Percentiles rank a stretch among this genome's conserved stretches.
Evolutionary conservation across 2,329 filamentous ascomycete genomes (phyloP).

Genomic region (Colletotrichum graminicola): DNA sequence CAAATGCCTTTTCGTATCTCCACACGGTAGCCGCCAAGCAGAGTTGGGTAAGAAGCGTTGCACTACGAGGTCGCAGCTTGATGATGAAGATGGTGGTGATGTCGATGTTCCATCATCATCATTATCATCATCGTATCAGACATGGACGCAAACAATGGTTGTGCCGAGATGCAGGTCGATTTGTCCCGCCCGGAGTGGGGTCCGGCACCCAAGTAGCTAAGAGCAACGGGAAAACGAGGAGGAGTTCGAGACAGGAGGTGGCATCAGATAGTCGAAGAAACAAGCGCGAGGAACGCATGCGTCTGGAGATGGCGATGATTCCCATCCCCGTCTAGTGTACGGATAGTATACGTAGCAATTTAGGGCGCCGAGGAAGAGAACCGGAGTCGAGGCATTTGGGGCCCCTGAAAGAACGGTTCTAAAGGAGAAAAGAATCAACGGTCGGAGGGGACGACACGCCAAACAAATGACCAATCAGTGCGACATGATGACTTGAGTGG

Average conservation of each 20-base stretch:
- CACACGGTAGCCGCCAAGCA: constrained; percentile 22
- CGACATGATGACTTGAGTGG: not conserved
- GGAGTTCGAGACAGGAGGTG: constrained; percentile 6
- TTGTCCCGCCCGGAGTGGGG: not conserved
- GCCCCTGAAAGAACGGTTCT: constrained; percentile 19
- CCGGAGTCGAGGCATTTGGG: constrained; percentile 6
- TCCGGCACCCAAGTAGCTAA: not conserved
- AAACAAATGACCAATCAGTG: constrained; percentile 24
- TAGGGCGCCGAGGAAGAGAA: constrained; percentile 13
- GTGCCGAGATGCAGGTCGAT: not conserved
- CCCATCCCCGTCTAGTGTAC: not conserved
- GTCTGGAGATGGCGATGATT: not conserved
- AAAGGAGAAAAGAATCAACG: constrained; percentile 26
- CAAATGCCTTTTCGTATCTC: constrained; percentile 15
- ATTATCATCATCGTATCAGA: not conserved
- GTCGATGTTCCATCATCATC: not conserved
- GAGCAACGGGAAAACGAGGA: not conserved
- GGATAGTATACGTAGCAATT: not conserved
- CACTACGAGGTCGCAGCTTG: constrained; percentile 28
- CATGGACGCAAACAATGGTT: constrained; percentile 19
- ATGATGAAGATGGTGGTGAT: not conserved
- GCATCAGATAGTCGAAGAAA: constrained; percentile 24
- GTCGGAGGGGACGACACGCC: not conserved
- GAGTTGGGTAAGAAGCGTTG: constrained; percentile 5
- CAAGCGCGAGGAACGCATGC: constrained; percentile 14